Evolutionary conservation across 1,284 basidiomycete species (phyloP).

Genomic region (Termitomyces sp.): DNA sequence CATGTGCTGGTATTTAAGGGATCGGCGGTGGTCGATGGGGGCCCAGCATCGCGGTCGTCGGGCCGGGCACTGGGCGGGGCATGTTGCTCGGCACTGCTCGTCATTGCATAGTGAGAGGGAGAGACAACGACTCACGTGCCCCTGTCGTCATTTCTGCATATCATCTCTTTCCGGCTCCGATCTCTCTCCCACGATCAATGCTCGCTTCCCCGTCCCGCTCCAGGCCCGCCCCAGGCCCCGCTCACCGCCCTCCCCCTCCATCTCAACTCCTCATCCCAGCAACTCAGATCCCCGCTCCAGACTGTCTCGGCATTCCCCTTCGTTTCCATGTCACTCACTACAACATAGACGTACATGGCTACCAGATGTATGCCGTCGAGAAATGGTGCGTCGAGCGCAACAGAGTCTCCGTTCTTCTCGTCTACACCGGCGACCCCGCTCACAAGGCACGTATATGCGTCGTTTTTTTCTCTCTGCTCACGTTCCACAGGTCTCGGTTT

Average conservation of each 20-base stretch:
- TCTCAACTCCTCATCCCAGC: constrained; percentile 16
- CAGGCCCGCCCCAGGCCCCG: not conserved
- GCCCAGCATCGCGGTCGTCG: constrained; percentile 8
- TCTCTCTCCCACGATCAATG: not conserved
- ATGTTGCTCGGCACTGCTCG: not conserved
- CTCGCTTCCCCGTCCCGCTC: too few species aligned
- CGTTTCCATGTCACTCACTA: constrained; percentile 21
- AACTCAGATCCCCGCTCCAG: constrained; percentile 3
- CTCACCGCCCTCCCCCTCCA: constrained; percentile 9
- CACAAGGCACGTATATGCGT: constrained; percentile 58
- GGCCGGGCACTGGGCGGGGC: not conserved
- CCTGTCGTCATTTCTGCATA: not conserved
- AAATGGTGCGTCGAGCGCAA: constrained; percentile 71
- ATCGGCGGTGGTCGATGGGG: constrained; percentile 6
- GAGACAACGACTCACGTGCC: not conserved
- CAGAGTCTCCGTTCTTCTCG: constrained; percentile 56
- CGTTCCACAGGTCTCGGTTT: constrained; percentile 49
- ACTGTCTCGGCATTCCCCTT: constrained; percentile 20
- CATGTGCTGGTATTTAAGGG: constrained; percentile 6
- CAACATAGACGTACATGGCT: constrained; percentile 41
- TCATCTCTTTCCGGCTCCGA: constrained; percentile 1
- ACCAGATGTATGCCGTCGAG: constrained; percentile 79
- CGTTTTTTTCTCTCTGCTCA: constrained; percentile 10
- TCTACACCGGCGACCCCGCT: constrained; percentile 66
- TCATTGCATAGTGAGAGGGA: not conserved